Evolutionary conservation across 495 filamentous ascomycete genomes (phyloP).

Genomic region (Darksidea phi): DNA sequence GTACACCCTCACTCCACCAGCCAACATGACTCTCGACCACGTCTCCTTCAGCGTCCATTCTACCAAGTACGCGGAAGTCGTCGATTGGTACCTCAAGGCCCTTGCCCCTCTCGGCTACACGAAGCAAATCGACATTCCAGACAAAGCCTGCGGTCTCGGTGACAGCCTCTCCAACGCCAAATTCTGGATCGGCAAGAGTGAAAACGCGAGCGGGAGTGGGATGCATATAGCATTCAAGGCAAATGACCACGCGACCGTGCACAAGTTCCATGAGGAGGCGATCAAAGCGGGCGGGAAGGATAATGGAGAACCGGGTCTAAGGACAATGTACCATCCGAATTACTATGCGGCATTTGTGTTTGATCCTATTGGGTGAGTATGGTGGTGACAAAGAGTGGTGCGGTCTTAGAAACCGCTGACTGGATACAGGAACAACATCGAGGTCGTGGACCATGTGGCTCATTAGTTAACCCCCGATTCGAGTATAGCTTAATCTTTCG

Average conservation of each 20-base stretch:
- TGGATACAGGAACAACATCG: slow-evolving; percentile 15
- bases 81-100: slow-evolving; percentile 28
- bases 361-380: slow-evolving; percentile 55
- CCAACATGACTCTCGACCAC: slow-evolving; percentile 26
- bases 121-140: slow-evolving; percentile 31
- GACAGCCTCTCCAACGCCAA: slow-evolving; percentile 10
- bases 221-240: slow-evolving; percentile 36
- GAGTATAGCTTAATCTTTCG: too few species aligned
- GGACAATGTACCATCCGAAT: slow-evolving; percentile 44
- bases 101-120: slow-evolving; percentile 35
- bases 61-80: slow-evolving; percentile 15
- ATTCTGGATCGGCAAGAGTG: slow-evolving; percentile 35
- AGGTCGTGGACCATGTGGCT: slow-evolving; percentile 13
- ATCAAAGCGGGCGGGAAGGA: slow-evolving; percentile 48
- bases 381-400: slow-evolving; percentile 32
- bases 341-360: slow-evolving; percentile 55
- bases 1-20: too few species aligned
- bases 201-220: slow-evolving; percentile 9
- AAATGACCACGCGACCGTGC: slow-evolving; percentile 42
- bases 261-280: slow-evolving; percentile 46
- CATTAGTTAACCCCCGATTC: neutral
- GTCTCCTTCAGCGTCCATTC: slow-evolving; percentile 16
- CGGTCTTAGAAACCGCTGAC: neutral
- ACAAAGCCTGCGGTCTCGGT: slow-evolving; percentile 32
- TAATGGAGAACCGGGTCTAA: slow-evolving; percentile 51